Evolutionary conservation across 2,329 filamentous ascomycete species (phyloP), one percentile per base, ranked within the genome.

Genomic region (Pseudocercospora ulei): DNA sequence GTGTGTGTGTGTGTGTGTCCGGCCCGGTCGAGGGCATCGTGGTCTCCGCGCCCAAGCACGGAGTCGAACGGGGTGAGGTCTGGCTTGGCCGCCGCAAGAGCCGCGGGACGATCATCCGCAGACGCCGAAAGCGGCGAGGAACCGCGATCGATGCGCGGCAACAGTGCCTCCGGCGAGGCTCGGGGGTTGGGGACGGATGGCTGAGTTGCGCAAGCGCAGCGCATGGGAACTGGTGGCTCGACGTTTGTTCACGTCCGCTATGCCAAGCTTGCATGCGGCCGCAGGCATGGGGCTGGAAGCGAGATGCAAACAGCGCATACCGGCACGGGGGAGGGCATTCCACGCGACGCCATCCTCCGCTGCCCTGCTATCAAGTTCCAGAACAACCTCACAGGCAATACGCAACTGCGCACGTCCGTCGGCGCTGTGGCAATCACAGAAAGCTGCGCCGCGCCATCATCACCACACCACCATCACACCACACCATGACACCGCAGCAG

Each of bases 301-400:
- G 45, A 49, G 31, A 19, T 41, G 35, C 38, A 27, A 40, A 22
- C 18, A 44, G 30, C 38, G 41, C 49, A 47, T 44, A 50, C 16
- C 46, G 48, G 50, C 12, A 46, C 47, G 49, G 47, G n/a, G 49
- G 43, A 44, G 17, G n/a, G 28, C 7, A 26, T 47, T 47, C 49
- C 50, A 49, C 43, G 38, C 29, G 22, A 44, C 39, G 44, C 43
- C 36, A n/a, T n/a, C n/a, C n/a, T n/a, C n/a, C n/a, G n/a, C n/a
- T n/a, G n/a, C n/a, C n/a, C 39, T 39, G 28, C 28, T 27, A 27
- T 18, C 3, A 23, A 41, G n/a, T 31, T 38, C 41, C 41, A 35
- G 38, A 36, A 7, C n/a, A 20, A 12, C 9, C 33, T 31, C 25
- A 33, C 41, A 22, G 26, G 38, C 39, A 29, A 35, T 22, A 26